These are phyloP conservation scores for Huntiella bhutanensis DNA, from an alignment of 2,329 filamentous ascomycete genomes.

Conservation along the genomic window DNA sequence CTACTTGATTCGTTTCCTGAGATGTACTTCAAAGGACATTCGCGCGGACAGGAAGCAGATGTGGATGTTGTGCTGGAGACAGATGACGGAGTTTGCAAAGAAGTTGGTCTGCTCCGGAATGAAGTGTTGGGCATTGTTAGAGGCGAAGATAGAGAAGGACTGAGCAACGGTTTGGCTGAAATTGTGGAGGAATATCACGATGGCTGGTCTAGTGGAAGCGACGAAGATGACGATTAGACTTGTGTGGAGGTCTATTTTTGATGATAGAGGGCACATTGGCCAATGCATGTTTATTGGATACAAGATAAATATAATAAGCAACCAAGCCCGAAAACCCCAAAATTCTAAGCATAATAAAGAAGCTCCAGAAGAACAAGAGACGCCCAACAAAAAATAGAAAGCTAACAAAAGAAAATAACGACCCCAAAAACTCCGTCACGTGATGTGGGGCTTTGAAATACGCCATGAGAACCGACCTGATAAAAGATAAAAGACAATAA, in stretches of 20 bases:
- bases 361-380: too few relatives aligned
- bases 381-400: too few relatives aligned
- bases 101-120: constrained; percentile 45
- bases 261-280: constrained; percentile 1
- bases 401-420: too few relatives aligned
- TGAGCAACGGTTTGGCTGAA: constrained; percentile 65
- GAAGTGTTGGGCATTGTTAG: constrained; percentile 44
- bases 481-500: too few relatives aligned
- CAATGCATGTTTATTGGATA: neutral
- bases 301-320: neutral
- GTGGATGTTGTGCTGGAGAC: constrained; percentile 48
- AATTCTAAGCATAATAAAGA: too few relatives aligned
- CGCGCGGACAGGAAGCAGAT: constrained; percentile 19
- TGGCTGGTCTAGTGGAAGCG: constrained; percentile 64
- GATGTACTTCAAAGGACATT: constrained; percentile 36
- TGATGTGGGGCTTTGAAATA: too few relatives aligned
- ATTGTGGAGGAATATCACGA: constrained; percentile 80
- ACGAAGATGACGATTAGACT: constrained; percentile 42
- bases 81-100: constrained; percentile 51
- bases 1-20: constrained; percentile 67
- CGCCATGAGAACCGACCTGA: too few relatives aligned
- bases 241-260: neutral
- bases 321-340: too few relatives aligned
- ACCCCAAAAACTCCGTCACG: too few relatives aligned
- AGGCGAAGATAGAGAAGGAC: constrained; percentile 62